Evolutionary conservation across 2,329 filamentous ascomycete species (phyloP).

Genomic region (Clonostachys rosea): DNA sequence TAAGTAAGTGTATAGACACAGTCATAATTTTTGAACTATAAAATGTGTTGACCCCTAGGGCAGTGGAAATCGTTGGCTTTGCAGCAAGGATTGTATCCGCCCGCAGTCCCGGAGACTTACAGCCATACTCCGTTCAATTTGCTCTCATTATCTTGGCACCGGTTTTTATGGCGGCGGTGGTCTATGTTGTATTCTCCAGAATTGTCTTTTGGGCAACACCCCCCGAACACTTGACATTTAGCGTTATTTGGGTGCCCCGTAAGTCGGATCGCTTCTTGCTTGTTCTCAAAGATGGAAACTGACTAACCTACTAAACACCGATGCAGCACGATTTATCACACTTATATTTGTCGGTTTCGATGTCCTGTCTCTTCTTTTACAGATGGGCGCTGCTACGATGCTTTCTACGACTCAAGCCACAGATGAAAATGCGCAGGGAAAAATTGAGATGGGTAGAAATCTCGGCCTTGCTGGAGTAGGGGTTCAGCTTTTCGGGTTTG

Average conservation of each 20-base stretch:
- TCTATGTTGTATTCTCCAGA: conserved; percentile 2
- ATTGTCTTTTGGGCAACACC: conserved; percentile 14
- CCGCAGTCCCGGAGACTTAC: background rate
- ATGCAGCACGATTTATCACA: conserved; percentile 13
- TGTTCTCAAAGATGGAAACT: too few relatives aligned
- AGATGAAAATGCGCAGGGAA: conserved; percentile 18
- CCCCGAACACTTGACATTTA: conserved; percentile 6
- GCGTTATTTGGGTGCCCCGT: conserved; percentile 2
- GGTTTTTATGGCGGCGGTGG: background rate
- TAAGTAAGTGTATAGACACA: background rate
- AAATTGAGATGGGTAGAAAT: conserved; percentile 26
- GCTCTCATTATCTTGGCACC: conserved; percentile 3
- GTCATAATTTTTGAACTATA: background rate
- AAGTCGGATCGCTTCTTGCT: too few relatives aligned
- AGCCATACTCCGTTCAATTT: background rate
- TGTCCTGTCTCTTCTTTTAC: conserved; percentile 28
- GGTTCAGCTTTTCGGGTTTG: conserved; percentile 38
- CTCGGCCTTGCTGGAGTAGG: background rate
- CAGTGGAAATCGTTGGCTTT: background rate
- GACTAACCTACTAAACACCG: too few relatives aligned
- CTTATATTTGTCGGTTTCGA: conserved; percentile 34
- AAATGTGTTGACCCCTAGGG: background rate
- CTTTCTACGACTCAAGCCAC: conserved; percentile 26
- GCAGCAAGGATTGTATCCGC: background rate
- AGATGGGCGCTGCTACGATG: conserved; percentile 29